Percentiles rank a stretch among this genome's conserved stretches.
phyloP scores from a whole-genome alignment of 306 rosid genomes.

The Fragaria nilgerrensis region DNA sequence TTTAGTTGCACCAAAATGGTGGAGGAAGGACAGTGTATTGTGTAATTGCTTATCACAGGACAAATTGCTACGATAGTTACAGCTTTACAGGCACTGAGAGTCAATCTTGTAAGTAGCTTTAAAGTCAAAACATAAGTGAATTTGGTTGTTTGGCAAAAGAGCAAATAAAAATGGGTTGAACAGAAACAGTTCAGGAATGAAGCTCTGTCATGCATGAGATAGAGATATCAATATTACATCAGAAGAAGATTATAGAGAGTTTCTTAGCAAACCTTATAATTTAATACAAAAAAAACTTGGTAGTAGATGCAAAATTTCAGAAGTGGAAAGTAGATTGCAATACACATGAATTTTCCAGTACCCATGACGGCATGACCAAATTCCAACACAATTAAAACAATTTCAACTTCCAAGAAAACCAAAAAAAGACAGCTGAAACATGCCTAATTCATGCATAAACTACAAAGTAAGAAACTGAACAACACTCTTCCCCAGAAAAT shows the following conservation, averaged over 20 bases:
- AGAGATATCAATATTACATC: background rate
- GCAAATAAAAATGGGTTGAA: background rate
- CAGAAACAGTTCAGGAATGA: background rate
- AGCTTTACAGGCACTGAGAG: background rate
- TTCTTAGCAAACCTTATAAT: background rate
- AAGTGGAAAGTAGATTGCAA: background rate
- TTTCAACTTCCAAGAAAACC: background rate
- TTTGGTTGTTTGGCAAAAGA: background rate
- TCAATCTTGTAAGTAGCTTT: background rate
- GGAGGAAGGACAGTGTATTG: background rate
- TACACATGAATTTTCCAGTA: background rate
- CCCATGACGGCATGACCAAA: background rate
- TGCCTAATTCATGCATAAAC: no score
- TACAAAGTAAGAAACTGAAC: no score
- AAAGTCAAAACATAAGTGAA: background rate
- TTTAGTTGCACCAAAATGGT: background rate
- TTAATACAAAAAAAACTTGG: background rate
- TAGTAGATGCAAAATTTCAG: background rate
- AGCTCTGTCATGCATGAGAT: background rate
- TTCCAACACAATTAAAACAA: background rate
- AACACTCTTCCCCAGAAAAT: no score
- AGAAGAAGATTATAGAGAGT: background rate
- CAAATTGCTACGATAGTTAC: background rate
- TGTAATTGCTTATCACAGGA: background rate
- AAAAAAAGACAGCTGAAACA: no score